Evolutionary conservation across 2,329 filamentous ascomycete genomes (phyloP), one percentile per base, ranked within the genome.

Genomic region (Phyllosticta capitalensis): DNA sequence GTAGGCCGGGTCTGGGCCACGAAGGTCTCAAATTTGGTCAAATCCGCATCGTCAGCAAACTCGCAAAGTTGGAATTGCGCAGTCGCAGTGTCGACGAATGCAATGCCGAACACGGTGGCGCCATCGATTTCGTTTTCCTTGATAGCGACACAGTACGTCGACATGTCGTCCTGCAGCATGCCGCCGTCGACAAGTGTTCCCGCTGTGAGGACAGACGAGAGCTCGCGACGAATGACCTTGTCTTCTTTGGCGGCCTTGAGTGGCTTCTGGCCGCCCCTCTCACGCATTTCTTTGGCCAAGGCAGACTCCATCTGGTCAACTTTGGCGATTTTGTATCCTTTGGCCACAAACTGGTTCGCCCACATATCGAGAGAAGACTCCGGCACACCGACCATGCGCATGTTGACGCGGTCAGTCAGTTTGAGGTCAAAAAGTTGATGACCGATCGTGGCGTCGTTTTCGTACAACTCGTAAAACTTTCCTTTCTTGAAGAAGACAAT

Each of bases 401-500:
- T 99, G 72, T 99, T 99, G 71, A 99, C 94, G 58, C 94, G 84
- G 67, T 99, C 94, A 0, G 94, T 99, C 70, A 99, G 86, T 76
- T 99, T 99, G 60, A 99, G 81, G 72, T 99, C 94, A 67, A 99
- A 99, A 17, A 96, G 80, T 71, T 97, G 94, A 70, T 99, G 92
- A 4, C 94, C 94, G 59, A 97, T 87, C 0, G 92, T 96, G 5
- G 94, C 94, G 74, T 99, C 94, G 62, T 96, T 96, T 72, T 99
- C 94, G 69, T 97, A 99, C 0, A 99, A 81, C 71, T 99, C 94
- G 70, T 96, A 99, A 74, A 99, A 99, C 68, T 99, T 99, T 68
- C 94, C 94, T 79, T 99, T 99, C 75, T 97, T 99, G 85, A 99
- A 99, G 75, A 99, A 99, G 17, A 99, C 92, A 52, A 99, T 87